Conservation (phyloP, 495 filamentous ascomycete species). For the Tricharina praecox region DNA sequence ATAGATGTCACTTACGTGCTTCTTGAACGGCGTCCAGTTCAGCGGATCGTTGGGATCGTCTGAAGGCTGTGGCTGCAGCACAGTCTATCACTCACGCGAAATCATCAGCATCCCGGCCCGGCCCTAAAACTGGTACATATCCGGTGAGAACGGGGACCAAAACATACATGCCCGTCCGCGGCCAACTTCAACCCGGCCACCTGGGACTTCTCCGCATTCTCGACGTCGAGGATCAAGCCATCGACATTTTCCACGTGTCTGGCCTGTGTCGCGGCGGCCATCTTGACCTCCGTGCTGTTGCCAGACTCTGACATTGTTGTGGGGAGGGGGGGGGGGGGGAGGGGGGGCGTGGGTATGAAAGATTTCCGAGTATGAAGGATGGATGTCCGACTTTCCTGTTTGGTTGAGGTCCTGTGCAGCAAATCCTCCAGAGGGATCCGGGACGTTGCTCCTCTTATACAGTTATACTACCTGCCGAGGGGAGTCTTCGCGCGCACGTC, state of each 20-base stretch:
- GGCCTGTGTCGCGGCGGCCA: not conserved
- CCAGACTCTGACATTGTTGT: not conserved
- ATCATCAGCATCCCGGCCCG: not conserved
- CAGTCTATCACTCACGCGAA: constrained; percentile 10
- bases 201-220: constrained; percentile 4
- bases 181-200: constrained; percentile 28
- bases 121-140: too few species aligned
- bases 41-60: constrained; percentile 41
- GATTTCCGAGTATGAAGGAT: too few species aligned
- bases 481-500: too few species aligned
- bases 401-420: too few species aligned
- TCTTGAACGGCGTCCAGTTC: constrained; percentile 39
- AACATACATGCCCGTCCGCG: constrained; percentile 29
- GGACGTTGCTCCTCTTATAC: too few species aligned
- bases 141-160: too few species aligned
- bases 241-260: not conserved
- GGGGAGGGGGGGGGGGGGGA: too few species aligned
- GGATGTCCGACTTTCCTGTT: too few species aligned
- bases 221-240: constrained; percentile 24
- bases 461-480: too few species aligned
- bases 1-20: constrained; percentile 29
- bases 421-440: too few species aligned
- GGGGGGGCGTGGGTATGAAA: too few species aligned
- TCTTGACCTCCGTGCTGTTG: not conserved
- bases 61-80: constrained; percentile 45